Evolutionary conservation across 192 early-diverging fungal species (phyloP).

Genomic region (Backusella sp.): DNA sequence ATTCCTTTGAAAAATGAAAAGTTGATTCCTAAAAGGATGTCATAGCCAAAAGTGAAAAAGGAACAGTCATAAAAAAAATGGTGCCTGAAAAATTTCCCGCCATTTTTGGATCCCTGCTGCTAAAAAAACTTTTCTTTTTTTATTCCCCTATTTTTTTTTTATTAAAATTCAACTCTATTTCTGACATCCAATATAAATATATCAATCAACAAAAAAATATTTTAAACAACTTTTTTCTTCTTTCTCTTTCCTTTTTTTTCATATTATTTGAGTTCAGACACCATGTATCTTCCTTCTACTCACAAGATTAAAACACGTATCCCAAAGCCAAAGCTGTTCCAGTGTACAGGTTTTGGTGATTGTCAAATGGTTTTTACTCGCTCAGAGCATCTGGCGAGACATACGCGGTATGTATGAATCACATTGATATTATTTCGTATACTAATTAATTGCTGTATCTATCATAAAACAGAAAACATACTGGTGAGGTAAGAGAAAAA

Average conservation of each 20-base stretch:
- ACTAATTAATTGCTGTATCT: not conserved
- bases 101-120: slow-evolving; percentile 8
- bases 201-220: not conserved
- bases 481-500: slow-evolving; percentile 20
- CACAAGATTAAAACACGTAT: not conserved
- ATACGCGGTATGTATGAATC: slow-evolving; percentile 33
- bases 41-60: not conserved
- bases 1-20: not conserved
- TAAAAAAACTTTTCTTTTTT: not conserved
- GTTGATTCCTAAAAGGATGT: not conserved
- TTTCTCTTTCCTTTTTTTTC: not conserved
- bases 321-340: slow-evolving; percentile 39
- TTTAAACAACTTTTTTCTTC: not conserved
- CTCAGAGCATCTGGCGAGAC: slow-evolving; percentile 53
- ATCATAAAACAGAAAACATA: slow-evolving; percentile 25
- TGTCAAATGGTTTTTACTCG: slow-evolving; percentile 56
- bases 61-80: slow-evolving; percentile 12
- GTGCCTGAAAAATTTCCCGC: slow-evolving; percentile 19
- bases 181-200: slow-evolving; percentile 9
- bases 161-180: slow-evolving; percentile 3
- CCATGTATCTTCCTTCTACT: not conserved
- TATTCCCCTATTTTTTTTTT: slow-evolving; percentile 11
- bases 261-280: not conserved
- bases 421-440: not conserved
- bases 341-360: slow-evolving; percentile 50